A percentile compares a stretch with the other conserved stretches of the same genome.
Evolutionary conservation across 768 basidiomycete species (phyloP).

Genomic region (Leccinellum albellum): DNA sequence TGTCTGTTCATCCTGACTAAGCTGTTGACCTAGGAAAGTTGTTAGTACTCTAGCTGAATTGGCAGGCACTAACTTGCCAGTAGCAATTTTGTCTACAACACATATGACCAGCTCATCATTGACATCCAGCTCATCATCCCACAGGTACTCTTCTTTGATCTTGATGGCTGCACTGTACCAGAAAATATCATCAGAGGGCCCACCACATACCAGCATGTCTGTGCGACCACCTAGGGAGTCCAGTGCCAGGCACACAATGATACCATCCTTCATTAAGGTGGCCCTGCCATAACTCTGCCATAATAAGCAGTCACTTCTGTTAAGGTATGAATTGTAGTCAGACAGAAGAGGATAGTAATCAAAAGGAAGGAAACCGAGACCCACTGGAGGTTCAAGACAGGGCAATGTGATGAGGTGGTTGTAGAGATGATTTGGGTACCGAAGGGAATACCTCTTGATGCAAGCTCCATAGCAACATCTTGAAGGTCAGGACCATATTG

Average conservation of each 20-base stretch:
- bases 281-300: not conserved
- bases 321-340: not conserved
- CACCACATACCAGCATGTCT: not conserved
- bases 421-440: not conserved
- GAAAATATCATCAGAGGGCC: not conserved
- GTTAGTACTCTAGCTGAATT: too few species aligned
- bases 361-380: not conserved
- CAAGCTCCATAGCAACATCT: not conserved
- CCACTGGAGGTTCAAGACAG: not conserved
- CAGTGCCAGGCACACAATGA: not conserved
- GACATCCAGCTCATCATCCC: slow-evolving; percentile 1
- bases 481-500: not conserved
- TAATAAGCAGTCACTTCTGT: slow-evolving; percentile 1
- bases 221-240: not conserved
- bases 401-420: not conserved
- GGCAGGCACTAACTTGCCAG: not conserved
- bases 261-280: slow-evolving; percentile 2
- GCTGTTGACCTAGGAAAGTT: not conserved
- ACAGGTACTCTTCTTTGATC: not conserved
- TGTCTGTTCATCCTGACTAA: not conserved
- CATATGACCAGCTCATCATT: slow-evolving; percentile 4
- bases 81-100: not conserved
- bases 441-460: not conserved
- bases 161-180: not conserved
- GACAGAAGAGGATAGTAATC: not conserved